A percentile compares a stretch with the other conserved stretches of the same genome.
Conservation (phyloP, 1,139 yeast genomes). For the Blastobotrys petasosporus region DNA sequence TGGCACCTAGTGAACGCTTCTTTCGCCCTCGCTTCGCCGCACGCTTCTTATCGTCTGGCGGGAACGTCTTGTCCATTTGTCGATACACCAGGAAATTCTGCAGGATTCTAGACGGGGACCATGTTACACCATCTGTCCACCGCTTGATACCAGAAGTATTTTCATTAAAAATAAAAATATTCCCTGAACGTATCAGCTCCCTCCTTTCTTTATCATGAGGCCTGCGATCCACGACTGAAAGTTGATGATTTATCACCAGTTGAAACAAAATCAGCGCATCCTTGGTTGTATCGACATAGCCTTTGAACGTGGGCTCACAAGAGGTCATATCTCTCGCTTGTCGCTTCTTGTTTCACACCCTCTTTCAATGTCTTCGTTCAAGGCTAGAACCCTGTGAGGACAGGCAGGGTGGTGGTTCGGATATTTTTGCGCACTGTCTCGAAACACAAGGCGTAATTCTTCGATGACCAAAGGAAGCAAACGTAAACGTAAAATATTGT, state of each 20-base stretch:
- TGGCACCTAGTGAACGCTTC: conserved; percentile 16
- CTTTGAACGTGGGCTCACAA: conserved; percentile 58
- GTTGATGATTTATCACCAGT: conserved; percentile 57
- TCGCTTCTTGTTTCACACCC: not conserved
- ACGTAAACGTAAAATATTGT: too few species aligned
- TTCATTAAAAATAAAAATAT: conserved; percentile 79
- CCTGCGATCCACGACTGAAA: conserved; percentile 65
- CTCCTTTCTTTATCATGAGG: conserved; percentile 77
- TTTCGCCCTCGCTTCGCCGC: conserved; percentile 29
- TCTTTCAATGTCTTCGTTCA: not conserved
- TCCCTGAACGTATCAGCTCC: conserved; percentile 64
- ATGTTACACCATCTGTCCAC: conserved; percentile 91
- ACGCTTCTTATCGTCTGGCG: conserved; percentile 37
- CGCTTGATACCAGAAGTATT: conserved; percentile 77
- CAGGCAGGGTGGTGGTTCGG: not conserved
- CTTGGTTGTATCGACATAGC: conserved; percentile 73
- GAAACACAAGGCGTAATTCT: not conserved
- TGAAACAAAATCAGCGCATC: conserved; percentile 84
- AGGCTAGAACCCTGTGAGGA: not conserved
- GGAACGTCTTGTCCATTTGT: conserved; percentile 59
- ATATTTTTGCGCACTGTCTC: conserved; percentile 1
- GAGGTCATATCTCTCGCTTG: conserved; percentile 1
- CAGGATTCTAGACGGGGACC: conserved; percentile 86
- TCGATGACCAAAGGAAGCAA: not conserved
- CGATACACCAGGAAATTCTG: conserved; percentile 81